A percentile compares a stretch with the other conserved stretches of the same genome.
phyloP scores from a whole-genome alignment of 1,284 basidiomycete species.

The Uromyces viciae-fabae region DNA sequence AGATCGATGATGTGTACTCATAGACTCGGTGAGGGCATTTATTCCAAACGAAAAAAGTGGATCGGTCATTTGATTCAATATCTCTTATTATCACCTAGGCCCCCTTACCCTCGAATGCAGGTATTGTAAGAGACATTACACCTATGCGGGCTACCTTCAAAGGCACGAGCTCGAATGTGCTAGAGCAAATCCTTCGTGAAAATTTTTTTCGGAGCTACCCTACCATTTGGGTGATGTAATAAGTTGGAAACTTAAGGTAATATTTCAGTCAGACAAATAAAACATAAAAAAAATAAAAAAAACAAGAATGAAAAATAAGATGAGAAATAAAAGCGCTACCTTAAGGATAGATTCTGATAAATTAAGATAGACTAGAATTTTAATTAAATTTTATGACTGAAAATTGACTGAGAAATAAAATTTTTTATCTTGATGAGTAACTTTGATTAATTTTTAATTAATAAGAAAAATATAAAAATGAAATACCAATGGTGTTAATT shows the following conservation, averaged over 20 bases:
- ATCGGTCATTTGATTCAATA: background rate
- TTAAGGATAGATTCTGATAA: too few relatives aligned
- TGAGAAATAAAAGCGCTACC: too few relatives aligned
- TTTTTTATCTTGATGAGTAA: too few relatives aligned
- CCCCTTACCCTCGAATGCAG: conserved; percentile 22
- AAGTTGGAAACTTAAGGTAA: background rate
- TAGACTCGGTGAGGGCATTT: background rate
- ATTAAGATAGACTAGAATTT: too few relatives aligned
- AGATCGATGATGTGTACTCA: conserved; percentile 27
- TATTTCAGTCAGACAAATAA: background rate
- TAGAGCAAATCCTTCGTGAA: background rate
- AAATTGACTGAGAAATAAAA: too few relatives aligned
- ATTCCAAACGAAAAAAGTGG: background rate
- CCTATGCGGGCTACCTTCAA: conserved; percentile 22
- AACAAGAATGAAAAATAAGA: too few relatives aligned
- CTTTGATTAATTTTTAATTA: too few relatives aligned
- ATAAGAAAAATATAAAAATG: too few relatives aligned
- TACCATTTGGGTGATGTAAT: background rate
- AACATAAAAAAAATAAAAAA: too few relatives aligned
- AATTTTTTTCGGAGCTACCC: background rate
- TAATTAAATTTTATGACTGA: too few relatives aligned
- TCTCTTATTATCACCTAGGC: background rate
- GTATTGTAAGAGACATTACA: conserved; percentile 33
- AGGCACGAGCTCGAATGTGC: conserved; percentile 30
- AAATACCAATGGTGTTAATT: too few relatives aligned